Evolutionary conservation across 2,329 filamentous ascomycete genomes (phyloP), one percentile per base, ranked within the genome.

Genomic region (Ophiostoma fasciatum): DNA sequence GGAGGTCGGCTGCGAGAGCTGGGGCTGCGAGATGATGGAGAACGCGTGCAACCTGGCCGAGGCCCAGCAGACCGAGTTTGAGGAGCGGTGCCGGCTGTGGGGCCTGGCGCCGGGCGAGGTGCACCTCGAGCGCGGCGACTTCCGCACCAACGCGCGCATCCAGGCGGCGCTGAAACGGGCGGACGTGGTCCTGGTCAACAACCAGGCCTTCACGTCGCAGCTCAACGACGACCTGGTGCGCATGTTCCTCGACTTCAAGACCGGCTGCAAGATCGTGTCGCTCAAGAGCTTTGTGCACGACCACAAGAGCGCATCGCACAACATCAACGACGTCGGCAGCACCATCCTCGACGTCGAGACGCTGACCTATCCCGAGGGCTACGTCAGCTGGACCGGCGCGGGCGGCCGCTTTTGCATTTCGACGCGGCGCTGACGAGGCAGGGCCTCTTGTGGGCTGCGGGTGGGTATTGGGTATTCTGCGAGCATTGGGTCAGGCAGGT

Each of bases 151-250:
- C 46, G 55, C 68, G 13, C 65, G 66, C 39, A 83, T 94, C 33
- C 67, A 77, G 41, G 68, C 74, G 18, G 77, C 78, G 7, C 66
- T 98, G 33, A 78, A 80, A 54, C 74, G 78, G 37, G 88, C 90
- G 2, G 90, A 98, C 53, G 87, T 96, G n/a, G 74, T 98, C 14
- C 70, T 98, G 19, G 88, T 96, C 49, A 98, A 98, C 63, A 98
- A 98, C 59, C 87, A 96, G 58, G 90, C 85, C 3, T 98, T 98
- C 58, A 87, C 79, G 6, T 78, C 87, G 12, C 69, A 78, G 47
- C 71, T 94, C 37, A 98, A 96, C 58, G 79, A 83, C 51, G 73
- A 75, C 42, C 65, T 98, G 31, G 74, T 88, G 46, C 75, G 83
- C 48, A 83, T 93, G 62, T 96, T 98, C 51, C 63, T 98, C 41